Evolutionary conservation across 257 asterid species (phyloP).

Genomic region (Solanum habrochaites): DNA sequence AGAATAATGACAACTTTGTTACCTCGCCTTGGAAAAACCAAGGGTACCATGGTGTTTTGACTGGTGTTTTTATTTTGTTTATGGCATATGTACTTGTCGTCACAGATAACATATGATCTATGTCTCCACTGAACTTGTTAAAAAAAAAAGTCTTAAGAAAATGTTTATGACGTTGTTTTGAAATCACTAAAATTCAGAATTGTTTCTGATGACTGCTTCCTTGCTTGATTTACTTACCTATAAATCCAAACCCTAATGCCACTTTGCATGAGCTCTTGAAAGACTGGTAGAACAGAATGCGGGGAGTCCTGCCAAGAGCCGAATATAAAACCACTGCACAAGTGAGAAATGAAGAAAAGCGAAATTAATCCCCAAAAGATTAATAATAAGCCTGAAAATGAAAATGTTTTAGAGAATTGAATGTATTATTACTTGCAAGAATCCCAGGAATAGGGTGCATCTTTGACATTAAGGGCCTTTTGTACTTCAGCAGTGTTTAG

Average conservation of each 20-base stretch:
- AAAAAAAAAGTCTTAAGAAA: not conserved
- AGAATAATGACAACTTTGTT: not conserved
- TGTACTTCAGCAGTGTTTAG: constrained; percentile 42
- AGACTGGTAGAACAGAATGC: constrained; percentile 28
- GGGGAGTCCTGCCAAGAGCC: constrained; percentile 28
- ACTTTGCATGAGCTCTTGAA: constrained; percentile 35
- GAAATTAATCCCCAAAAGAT: not conserved
- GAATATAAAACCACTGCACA: not conserved
- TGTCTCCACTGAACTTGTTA: constrained; percentile 41
- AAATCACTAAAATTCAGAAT: not conserved
- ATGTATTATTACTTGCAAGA: constrained; percentile 32
- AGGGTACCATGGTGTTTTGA: constrained; percentile 47
- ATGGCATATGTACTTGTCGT: constrained; percentile 45
- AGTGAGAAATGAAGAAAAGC: not conserved
- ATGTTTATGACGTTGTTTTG: not conserved
- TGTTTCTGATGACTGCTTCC: not conserved
- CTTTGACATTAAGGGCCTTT: constrained; percentile 31
- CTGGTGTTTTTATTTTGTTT: constrained; percentile 26
- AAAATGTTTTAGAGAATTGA: not conserved
- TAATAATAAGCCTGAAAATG: not conserved
- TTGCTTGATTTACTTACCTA: constrained; percentile 14
- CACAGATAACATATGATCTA: constrained; percentile 38
- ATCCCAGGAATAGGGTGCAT: constrained; percentile 30
- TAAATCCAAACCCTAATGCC: constrained; percentile 44
- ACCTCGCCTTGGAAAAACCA: constrained; percentile 50